Base-by-base conservation (phyloP, 2,329 filamentous ascomycete genomes). In the Exophiala oligosperma region DNA sequence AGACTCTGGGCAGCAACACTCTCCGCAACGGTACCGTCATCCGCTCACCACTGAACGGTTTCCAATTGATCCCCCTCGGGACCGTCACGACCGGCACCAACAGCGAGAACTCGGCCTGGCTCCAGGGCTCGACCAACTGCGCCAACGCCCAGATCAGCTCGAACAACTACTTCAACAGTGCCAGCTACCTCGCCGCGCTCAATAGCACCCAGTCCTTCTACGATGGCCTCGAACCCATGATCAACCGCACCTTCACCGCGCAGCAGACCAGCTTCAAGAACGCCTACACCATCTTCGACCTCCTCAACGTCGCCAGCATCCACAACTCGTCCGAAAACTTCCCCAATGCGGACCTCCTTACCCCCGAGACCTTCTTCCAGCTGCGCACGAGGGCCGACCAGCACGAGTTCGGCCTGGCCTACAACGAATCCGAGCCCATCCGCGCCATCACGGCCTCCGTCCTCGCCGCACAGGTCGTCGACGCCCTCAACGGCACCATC, bases 371-470 rank as follows among this genome's bases (percentile, higher is more conserved):
- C 47, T 81, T 92, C 60, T 87, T 85, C 48, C 84, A 89, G 70
- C 82, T 94, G 56, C 81, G 83, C 66, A 81, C 82, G n/a, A 84
- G 94, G 32, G 92, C 92, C 66, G 86, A 92, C 71, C 77, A 79
- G 58, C 90, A 94, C 73, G 89, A 97, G 73, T 96, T 84, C 79
- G 88, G 87, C 68, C 84, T 94, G 12, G 90, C 90, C 53, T 95
- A 88, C 83, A 93, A 95, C 76, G 74, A 77, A 66, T 73, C 74
- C 2, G 75, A 77, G 41, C 66, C 72, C n/a, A 72, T 77, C 54
- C 76, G 77, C 24, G 76, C 77, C 14, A 78, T 79, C 6, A 79
- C 81, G 49, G 84, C 85, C 38, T 84, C 86, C 1, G 83, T 85
- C 53, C 76, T 97, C 14, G 83, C 82, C 7, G 83, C 95, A 17